Evolutionary conservation across 768 basidiomycete genomes (phyloP).

Genomic region (Kwoniella sp.): DNA sequence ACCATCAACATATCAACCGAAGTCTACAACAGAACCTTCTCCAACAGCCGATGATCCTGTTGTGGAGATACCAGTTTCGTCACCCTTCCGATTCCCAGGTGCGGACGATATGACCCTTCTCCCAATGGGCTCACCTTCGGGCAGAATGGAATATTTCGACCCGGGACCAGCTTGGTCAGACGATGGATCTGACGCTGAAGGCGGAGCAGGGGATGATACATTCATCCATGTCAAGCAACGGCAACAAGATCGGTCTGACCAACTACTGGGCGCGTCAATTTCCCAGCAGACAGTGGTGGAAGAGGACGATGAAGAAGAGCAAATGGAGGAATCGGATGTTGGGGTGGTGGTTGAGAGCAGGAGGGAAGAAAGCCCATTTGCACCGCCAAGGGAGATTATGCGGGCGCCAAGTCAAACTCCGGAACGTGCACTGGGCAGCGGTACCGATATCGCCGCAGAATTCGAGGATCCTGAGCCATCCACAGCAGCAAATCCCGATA

Average conservation of each 20-base stretch:
- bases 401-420: not conserved
- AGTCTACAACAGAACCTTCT: no score
- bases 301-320: constrained; percentile 14
- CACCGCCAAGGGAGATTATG: not conserved
- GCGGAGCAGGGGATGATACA: constrained; percentile 21
- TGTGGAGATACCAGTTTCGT: not conserved
- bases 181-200: constrained; percentile 21
- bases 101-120: constrained; percentile 14
- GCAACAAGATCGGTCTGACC: not conserved
- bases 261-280: no score
- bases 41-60: not conserved
- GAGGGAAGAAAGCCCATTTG: not conserved
- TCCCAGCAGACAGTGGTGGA: constrained; percentile 4
- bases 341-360: not conserved
- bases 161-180: constrained; percentile 21
- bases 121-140: not conserved
- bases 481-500: no score
- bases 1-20: not conserved
- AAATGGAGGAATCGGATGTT: no score
- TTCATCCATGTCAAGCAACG: constrained; percentile 13
- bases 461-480: no score
- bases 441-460: no score
- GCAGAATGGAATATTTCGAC: not conserved
- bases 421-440: no score
- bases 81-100: constrained; percentile 6